phyloP scores from a whole-genome alignment of 768 basidiomycete species.

The Paxillus involutus region DNA sequence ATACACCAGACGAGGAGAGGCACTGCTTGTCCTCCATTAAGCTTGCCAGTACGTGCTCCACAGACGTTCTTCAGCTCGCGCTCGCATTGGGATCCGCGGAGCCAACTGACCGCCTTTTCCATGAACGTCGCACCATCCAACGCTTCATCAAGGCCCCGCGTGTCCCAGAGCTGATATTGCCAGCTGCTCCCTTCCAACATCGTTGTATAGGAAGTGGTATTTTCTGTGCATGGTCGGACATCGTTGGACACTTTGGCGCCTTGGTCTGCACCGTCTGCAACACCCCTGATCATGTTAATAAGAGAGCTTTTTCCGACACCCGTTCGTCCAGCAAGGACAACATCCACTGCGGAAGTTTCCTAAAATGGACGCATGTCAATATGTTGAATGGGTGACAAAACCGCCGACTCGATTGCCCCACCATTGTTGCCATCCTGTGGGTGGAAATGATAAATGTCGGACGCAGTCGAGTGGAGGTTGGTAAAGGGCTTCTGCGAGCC shows the following conservation, averaged over 20 bases:
- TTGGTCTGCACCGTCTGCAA: too few species aligned
- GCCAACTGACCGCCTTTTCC: constrained; percentile 6
- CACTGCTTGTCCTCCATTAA: not conserved
- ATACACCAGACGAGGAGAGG: constrained; percentile 28
- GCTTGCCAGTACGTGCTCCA: not conserved
- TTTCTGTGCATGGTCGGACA: constrained; percentile 17
- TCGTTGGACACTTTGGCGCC: constrained; percentile 20
- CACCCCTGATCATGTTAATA: constrained; percentile 22
- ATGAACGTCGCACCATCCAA: constrained; percentile 7
- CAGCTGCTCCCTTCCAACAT: not conserved
- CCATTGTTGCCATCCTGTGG: constrained; percentile 9
- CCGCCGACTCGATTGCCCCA: constrained; percentile 11
- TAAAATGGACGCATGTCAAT: not conserved
- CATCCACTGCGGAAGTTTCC: constrained; percentile 7
- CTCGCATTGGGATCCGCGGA: constrained; percentile 15
- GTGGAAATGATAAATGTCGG: not conserved
- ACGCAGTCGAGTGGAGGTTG: not conserved
- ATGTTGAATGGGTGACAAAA: not conserved
- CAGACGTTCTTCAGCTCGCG: constrained; percentile 19
- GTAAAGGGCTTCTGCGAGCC: constrained; percentile 2
- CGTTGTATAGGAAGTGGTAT: constrained; percentile 4
- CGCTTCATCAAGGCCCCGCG: constrained; percentile 25
- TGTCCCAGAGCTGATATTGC: constrained; percentile 24
- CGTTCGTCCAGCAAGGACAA: constrained; percentile 25
- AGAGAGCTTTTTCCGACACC: constrained; percentile 26